Percentiles rank a stretch among this genome's conserved stretches.
Conservation (phyloP, 306 rosid genomes). For the Trichosanthes cucumerina region DNA sequence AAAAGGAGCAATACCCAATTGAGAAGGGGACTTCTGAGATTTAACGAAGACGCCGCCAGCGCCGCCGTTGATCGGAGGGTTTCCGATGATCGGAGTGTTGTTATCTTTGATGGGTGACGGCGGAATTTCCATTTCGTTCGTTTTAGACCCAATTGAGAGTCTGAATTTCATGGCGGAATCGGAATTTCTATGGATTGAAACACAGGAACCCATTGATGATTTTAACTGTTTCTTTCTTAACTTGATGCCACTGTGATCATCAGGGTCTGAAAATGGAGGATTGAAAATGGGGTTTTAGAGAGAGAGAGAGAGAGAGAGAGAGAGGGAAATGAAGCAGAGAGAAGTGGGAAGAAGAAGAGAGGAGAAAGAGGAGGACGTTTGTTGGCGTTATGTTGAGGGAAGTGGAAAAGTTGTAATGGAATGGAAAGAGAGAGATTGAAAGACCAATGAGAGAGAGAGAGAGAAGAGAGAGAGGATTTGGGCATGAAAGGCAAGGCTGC, state of each 20-base stretch:
- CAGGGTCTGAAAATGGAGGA: conserved; percentile 13
- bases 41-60: conserved; percentile 27
- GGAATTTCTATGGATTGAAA: conserved; percentile 39
- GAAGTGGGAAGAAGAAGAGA: conserved; percentile 1
- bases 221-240: conserved; percentile 9
- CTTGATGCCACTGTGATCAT: conserved; percentile 25
- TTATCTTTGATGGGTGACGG: conserved; percentile 53
- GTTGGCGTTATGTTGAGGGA: conserved; percentile 45
- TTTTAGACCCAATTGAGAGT: conserved; percentile 38
- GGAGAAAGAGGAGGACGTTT: conserved; percentile 1
- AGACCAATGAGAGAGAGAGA: conserved; percentile 2
- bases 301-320: not conserved
- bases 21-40: conserved; percentile 42
- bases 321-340: conserved; percentile 22
- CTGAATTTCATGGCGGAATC: conserved; percentile 47
- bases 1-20: conserved; percentile 17
- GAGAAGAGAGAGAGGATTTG: conserved; percentile 10
- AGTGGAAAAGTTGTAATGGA: conserved; percentile 20
- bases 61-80: conserved; percentile 18
- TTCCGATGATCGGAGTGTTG: conserved; percentile 20
- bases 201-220: conserved; percentile 59
- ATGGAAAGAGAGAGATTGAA: conserved; percentile 9
- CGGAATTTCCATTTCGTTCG: conserved; percentile 38
- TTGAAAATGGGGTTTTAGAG: conserved; percentile 16
- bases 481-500: conserved; percentile 34